A percentile compares a stretch with the other conserved stretches of the same genome.
Evolutionary conservation across 148 eudicot species (phyloP).

Genomic region (Gaultheria prostrata): DNA sequence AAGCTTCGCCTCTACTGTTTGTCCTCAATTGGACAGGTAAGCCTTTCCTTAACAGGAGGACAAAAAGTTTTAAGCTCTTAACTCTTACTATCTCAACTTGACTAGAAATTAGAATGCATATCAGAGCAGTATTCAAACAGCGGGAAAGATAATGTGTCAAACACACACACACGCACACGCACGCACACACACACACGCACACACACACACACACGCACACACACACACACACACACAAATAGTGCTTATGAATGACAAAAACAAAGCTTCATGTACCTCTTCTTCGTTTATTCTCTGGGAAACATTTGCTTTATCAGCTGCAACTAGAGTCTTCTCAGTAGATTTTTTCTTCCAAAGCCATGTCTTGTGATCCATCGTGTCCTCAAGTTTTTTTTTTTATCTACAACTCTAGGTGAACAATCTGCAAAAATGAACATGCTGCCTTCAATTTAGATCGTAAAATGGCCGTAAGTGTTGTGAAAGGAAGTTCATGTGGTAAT

Average conservation of each 20-base stretch:
- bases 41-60: background rate
- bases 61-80: background rate
- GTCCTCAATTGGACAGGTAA: background rate
- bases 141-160: background rate
- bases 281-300: slow-evolving; percentile 40
- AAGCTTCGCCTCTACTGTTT: background rate
- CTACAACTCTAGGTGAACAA: slow-evolving; percentile 9
- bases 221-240: background rate
- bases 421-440: background rate
- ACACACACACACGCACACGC: background rate
- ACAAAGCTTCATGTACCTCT: slow-evolving; percentile 39
- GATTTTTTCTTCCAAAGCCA: slow-evolving; percentile 87
- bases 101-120: background rate
- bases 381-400: background rate
- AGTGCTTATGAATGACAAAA: background rate
- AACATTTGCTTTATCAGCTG: slow-evolving; percentile 42
- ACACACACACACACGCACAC: background rate
- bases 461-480: background rate
- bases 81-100: background rate
- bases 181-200: background rate
- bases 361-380: slow-evolving; percentile 60
- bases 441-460: background rate
- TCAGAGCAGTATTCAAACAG: background rate
- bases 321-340: slow-evolving; percentile 44
- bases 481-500: background rate